phyloP scores from a whole-genome alignment of 768 basidiomycete species.

The Trametes maxima region DNA sequence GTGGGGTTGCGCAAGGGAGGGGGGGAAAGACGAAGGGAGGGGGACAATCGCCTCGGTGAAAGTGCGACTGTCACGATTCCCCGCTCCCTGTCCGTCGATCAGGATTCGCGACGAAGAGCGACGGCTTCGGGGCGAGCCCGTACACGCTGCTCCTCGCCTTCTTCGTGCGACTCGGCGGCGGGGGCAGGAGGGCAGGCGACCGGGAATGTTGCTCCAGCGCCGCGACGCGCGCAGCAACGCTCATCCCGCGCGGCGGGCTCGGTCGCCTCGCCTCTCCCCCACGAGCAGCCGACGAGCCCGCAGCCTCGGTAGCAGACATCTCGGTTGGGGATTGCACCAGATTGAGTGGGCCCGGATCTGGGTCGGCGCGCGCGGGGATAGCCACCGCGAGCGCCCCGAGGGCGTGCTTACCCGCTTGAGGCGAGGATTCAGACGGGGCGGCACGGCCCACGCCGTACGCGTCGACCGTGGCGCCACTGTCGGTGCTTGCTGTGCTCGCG shows the following conservation, averaged over 20 bases:
- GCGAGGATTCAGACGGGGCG: neutral
- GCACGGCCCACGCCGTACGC: neutral
- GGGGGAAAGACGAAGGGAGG: neutral
- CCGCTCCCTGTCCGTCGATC: constrained; percentile 38
- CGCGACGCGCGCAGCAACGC: constrained; percentile 55
- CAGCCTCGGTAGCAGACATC: constrained; percentile 5
- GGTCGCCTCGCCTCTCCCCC: neutral
- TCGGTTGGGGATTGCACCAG: constrained; percentile 20
- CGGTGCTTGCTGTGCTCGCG: constrained; percentile 18
- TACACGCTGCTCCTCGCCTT: constrained; percentile 47
- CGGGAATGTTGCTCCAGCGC: constrained; percentile 56
- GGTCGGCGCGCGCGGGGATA: constrained; percentile 9
- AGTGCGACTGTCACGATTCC: constrained; percentile 19
- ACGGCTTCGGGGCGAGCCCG: constrained; percentile 63
- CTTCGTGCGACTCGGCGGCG: constrained; percentile 48
- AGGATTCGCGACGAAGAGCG: constrained; percentile 77
- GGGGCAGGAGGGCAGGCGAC: constrained; percentile 32
- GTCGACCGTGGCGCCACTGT: constrained; percentile 10
- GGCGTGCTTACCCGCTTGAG: neutral
- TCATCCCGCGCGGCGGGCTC: constrained; percentile 18
- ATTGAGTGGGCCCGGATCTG: neutral
- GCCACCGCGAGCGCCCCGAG: constrained; percentile 11
- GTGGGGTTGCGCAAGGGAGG: neutral
- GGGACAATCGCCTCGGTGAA: too few species aligned
- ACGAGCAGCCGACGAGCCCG: neutral